Conservation (phyloP, 73 alveolate genomes). For the Paramecium pentaurelia region DNA sequence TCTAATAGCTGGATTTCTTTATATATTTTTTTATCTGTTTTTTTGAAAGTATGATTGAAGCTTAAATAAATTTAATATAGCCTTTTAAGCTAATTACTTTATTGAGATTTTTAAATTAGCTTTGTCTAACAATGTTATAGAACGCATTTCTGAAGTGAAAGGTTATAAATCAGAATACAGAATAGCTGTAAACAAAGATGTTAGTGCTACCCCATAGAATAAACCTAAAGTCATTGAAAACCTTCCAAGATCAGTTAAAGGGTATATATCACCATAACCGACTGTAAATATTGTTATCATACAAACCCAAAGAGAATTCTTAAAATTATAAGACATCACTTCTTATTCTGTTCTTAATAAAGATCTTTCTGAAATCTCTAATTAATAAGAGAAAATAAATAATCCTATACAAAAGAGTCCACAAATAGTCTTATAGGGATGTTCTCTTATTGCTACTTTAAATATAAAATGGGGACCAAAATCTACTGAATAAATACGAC, state of each 20-base stretch:
- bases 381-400: neutral
- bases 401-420: neutral
- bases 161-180: neutral
- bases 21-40: neutral
- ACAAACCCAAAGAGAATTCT: neutral
- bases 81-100: neutral
- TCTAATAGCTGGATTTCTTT: neutral
- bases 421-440: neutral
- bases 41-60: neutral
- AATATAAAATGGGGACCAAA: neutral
- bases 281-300: conserved; percentile 42
- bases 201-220: conserved; percentile 9
- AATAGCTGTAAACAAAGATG: neutral
- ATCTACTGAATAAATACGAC: conserved; percentile 17
- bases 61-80: neutral
- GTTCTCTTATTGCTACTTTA: neutral
- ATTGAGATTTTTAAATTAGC: neutral
- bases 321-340: neutral
- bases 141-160: neutral
- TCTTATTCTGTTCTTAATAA: neutral
- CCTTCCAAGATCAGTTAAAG: conserved; percentile 47
- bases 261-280: conserved; percentile 51
- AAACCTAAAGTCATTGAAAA: conserved; percentile 24
- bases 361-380: conserved; percentile 30
- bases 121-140: neutral